Percentiles rank a stretch among this genome's conserved stretches.
Conservation (phyloP, 495 filamentous ascomycete genomes). For the Extremus antarcticus region DNA sequence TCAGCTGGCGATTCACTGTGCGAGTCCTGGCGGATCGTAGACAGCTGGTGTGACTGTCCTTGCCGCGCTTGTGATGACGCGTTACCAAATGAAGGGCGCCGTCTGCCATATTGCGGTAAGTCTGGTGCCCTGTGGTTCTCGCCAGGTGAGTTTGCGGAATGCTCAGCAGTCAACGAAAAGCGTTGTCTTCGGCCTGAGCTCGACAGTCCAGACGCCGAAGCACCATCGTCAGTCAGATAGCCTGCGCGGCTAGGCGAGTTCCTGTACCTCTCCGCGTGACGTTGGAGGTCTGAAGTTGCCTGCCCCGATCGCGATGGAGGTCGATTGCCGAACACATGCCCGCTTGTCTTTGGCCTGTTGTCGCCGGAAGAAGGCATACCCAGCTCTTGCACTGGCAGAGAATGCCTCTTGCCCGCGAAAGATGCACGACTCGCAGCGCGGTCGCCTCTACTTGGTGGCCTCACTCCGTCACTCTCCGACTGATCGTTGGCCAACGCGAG, state of each 20-base stretch:
- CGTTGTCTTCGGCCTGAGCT: slow-evolving; percentile 1
- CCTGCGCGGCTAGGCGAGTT: neutral
- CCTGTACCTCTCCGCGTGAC: slow-evolving; percentile 5
- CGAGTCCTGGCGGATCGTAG: slow-evolving; percentile 34
- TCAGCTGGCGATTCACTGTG: slow-evolving; percentile 38
- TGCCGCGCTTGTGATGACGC: neutral
- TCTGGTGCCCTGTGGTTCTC: slow-evolving; percentile 11
- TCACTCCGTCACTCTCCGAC: neutral
- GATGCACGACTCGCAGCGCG: slow-evolving; percentile 8
- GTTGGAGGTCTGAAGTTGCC: slow-evolving; percentile 2
- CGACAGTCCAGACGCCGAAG: slow-evolving; percentile 6
- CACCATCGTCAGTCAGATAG: slow-evolving; percentile 1
- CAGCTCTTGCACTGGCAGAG: slow-evolving; percentile 4
- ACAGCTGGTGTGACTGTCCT: slow-evolving; percentile 3
- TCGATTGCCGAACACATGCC: neutral
- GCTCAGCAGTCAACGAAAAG: slow-evolving; percentile 1
- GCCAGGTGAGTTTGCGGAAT: neutral
- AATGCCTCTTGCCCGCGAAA: slow-evolving; percentile 6
- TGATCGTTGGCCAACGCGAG: slow-evolving; percentile 15
- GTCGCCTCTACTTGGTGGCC: slow-evolving; percentile 3
- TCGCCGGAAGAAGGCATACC: slow-evolving; percentile 2
- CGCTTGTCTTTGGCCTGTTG: slow-evolving; percentile 13
- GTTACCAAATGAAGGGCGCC: slow-evolving; percentile 16
- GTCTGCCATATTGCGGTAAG: slow-evolving; percentile 11
- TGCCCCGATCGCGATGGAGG: slow-evolving; percentile 3